A percentile compares a stretch with the other conserved stretches of the same genome.
phyloP scores from a whole-genome alignment of 441 rosid genomes.

The Eugenia klotzschiana region DNA sequence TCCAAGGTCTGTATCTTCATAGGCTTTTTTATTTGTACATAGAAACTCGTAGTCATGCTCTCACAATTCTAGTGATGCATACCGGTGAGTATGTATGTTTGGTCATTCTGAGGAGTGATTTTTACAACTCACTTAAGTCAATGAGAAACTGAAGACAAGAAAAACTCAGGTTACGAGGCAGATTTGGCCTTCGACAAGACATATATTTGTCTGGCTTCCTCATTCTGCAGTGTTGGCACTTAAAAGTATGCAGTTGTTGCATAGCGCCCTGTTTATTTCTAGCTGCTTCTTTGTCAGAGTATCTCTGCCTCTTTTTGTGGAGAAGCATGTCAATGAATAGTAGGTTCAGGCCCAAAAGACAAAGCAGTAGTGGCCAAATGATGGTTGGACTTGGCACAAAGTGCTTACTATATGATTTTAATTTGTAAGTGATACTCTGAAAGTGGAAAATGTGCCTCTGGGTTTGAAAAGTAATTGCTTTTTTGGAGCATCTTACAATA shows the following conservation, averaged over 20 bases:
- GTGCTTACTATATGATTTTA: not conserved
- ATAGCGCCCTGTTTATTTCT: not conserved
- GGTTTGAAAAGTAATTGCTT: not conserved
- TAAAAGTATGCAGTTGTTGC: not conserved
- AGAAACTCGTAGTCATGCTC: not conserved
- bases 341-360: not conserved
- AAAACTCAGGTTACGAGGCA: not conserved
- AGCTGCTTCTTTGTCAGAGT: not conserved
- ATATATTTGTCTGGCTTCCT: not conserved
- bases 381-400: not conserved
- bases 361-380: not conserved
- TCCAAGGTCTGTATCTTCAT: slow-evolving; percentile 42
- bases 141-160: not conserved
- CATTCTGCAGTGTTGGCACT: not conserved
- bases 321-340: not conserved
- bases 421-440: not conserved
- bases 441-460: not conserved
- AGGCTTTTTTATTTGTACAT: not conserved
- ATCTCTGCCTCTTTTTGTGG: not conserved
- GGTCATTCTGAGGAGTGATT: not conserved
- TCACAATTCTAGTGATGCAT: not conserved
- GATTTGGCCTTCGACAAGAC: not conserved
- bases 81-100: not conserved
- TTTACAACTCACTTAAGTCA: not conserved
- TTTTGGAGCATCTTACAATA: not conserved